Evolutionary conservation across 768 basidiomycete species (phyloP), one percentile per base, ranked within the genome.

Genomic region (Neoboletus magnificus): DNA sequence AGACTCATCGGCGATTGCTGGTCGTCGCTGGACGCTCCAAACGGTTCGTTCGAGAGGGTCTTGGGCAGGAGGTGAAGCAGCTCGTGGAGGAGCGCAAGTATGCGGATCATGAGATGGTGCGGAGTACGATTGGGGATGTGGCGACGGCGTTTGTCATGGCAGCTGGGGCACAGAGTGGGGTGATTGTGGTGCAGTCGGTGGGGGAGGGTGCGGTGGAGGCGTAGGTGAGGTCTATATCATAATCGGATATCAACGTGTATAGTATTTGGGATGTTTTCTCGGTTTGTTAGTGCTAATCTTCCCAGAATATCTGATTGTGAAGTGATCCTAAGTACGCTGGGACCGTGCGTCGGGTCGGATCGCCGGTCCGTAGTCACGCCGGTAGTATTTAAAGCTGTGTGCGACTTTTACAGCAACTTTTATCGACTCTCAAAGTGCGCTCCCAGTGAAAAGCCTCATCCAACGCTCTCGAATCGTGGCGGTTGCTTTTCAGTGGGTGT

Each of bases 101-200:
- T 8, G 18, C 25, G 11, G 48, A 32, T 1, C 55, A 62, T 2
- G 69, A 72, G 15, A 43, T 62, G 51, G 82, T 93, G 56, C 77
- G 79, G 67, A 87, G 89, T 74, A 93, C 93, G 22, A 77, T 96
- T 25, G 95, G 95, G 3, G 91, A 95, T 67, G 86, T 91, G 18
- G 90, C 84, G 3, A 82, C 86, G 39, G 86, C 86, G 43, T 82
- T 95, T 67, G 82, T 93, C 13, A 74, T 86, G 3, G 76, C 83
- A 5, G 75, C 83, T 7, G 82, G 81, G 1, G 74, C 77, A 48
- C 80, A 80, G 35, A 75, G 78, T 41, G 87, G 83, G 20, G 62
- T 91, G 39, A 73, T 91, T 35, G 87, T 92, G 1, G 65, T 92
- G 33, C 90, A 91, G 73, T 82, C 85, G 44, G 73, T 77, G 64